phyloP scores from a whole-genome alignment of 2,329 filamentous ascomycete genomes.

The Neonectria ditissima region DNA sequence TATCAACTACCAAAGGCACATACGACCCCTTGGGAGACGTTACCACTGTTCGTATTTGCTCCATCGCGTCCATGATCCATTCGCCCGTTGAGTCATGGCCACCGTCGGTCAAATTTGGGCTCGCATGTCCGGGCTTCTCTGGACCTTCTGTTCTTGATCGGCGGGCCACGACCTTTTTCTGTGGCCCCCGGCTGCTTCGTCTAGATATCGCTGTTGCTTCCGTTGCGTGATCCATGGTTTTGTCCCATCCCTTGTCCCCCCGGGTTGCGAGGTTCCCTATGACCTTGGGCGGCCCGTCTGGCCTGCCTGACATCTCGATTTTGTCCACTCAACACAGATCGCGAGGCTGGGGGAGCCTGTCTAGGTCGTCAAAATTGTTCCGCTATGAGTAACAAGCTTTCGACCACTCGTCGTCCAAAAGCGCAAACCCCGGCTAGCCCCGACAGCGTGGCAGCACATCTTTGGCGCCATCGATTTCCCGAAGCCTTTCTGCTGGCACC shows the following conservation, averaged over 20 bases:
- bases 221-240: background rate
- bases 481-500: constrained; percentile 3
- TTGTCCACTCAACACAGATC: constrained; percentile 1
- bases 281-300: background rate
- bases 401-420: constrained; percentile 5
- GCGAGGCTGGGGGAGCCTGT: constrained; percentile 8
- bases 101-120: constrained; percentile 11
- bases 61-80: constrained; percentile 11
- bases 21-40: constrained; percentile 2
- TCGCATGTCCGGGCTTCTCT: background rate
- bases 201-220: background rate
- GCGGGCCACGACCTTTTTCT: background rate
- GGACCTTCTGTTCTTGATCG: constrained; percentile 13
- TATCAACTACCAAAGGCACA: background rate
- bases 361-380: background rate
- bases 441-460: constrained; percentile 8
- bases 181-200: background rate
- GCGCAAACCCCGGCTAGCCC: constrained; percentile 6
- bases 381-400: constrained; percentile 25
- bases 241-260: background rate
- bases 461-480: constrained; percentile 10
- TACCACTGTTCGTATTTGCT: constrained; percentile 28
- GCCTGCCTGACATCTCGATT: constrained; percentile 14
- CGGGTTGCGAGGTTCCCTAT: constrained; percentile 3
- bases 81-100: constrained; percentile 2